Base-by-base conservation (phyloP, 371 early-diverging fungal genomes). In the Funneliformis caledonium region DNA sequence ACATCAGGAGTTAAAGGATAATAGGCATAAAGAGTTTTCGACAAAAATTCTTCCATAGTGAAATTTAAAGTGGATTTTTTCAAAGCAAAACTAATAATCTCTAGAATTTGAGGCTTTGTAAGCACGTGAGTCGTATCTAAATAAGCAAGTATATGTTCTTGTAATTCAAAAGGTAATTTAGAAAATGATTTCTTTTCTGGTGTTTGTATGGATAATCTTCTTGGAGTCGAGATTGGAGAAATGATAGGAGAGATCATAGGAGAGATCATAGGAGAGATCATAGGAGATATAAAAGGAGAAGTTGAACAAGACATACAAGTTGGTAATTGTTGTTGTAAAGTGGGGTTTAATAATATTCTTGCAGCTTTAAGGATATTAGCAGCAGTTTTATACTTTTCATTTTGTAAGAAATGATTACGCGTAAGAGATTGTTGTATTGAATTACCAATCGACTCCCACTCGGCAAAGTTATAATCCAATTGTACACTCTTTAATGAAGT, bases 381-480 rank as follows among this genome's bases (percentile, higher is more conserved):
- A 31, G 86, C 86, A 0, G 84, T 84, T 22, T 72, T 80, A 74
- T 86, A 85, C 31, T 83, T 84, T 6, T 84, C 84, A 73, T 82
- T 84, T 59, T 86, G 86, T 83, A 83, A 84, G 45, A 86, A 81
- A 79, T 85, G 84, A 65, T 86, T 86, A 60, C 86, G 82, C 4
- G 85, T 84, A 6, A 86, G 73, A 59, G 85, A 86, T 74, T 82
- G 76, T 70, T 86, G 84, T 65, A 86, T 85, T 1, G 84, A 84
- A 19, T 86, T 83, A 42, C 85, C 83, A 2, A 86, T 68, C 0
- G 76, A 68, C 52, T 85, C 85, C 37, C 86, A 84, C 37, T 86
- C 86, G 31, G 82, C 86, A 14, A 85, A 84, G 73, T 86, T 85
- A 76, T 86, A 86, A 33, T 86, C 86, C 50, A 86, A 78, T 74